A percentile compares a stretch with the other conserved stretches of the same genome.
These are phyloP conservation scores for Oenanthe sinensis DNA, from an alignment of 129 eudicot species.

Conservation along the genomic window DNA sequence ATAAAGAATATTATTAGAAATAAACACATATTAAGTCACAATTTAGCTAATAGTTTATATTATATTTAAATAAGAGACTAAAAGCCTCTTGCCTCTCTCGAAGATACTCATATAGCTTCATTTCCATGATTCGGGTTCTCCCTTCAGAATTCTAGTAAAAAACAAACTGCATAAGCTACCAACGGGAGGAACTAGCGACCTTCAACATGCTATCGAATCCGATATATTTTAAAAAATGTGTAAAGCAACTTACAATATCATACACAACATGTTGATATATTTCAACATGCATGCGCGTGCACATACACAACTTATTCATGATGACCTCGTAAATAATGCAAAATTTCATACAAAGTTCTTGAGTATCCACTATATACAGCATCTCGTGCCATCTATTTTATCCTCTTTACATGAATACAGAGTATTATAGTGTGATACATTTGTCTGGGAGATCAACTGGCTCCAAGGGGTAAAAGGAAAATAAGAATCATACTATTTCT, in stretches of 20 bases:
- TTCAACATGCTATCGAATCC: too few species aligned
- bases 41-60: too few species aligned
- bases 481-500: slow-evolving; percentile 19
- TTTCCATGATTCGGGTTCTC: neutral
- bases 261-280: too few species aligned
- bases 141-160: too few species aligned
- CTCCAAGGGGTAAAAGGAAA: slow-evolving; percentile 4
- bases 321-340: neutral
- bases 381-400: neutral
- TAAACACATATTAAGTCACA: too few species aligned
- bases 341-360: neutral
- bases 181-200: neutral
- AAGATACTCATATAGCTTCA: neutral
- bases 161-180: neutral
- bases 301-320: neutral
- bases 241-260: too few species aligned
- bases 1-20: too few species aligned
- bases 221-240: too few species aligned
- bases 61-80: too few species aligned
- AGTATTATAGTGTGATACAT: neutral
- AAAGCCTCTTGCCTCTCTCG: too few species aligned
- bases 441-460: neutral
- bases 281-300: neutral
- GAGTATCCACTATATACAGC: neutral
- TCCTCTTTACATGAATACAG: neutral